phyloP scores from a whole-genome alignment of 2,329 filamentous ascomycete genomes.

The Talaromyces sp. region DNA sequence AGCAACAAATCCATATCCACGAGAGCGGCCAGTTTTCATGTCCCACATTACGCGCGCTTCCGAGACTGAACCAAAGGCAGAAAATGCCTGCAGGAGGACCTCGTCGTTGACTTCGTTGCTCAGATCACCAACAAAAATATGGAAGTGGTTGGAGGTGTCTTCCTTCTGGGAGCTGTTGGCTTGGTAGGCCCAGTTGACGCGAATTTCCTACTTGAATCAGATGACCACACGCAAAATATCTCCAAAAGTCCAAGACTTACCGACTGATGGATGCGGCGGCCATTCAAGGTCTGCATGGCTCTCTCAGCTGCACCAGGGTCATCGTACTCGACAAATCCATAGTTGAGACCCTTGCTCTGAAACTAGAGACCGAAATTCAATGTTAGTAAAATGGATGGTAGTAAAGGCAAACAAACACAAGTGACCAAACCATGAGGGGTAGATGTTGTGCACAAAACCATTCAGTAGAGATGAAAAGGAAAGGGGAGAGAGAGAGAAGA shows the following conservation, averaged over 20 bases:
- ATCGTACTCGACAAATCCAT: constrained; percentile 98
- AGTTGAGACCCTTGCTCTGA: constrained; percentile 94
- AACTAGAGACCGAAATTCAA: constrained; percentile 23
- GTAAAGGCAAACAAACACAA: neutral
- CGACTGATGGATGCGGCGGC: constrained; percentile 88
- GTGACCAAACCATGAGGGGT: neutral
- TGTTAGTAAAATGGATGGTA: neutral
- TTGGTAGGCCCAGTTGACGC: constrained; percentile 99
- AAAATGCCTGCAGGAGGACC: constrained; percentile 87
- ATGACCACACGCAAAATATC: neutral
- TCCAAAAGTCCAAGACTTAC: constrained; percentile 49
- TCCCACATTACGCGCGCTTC: constrained; percentile 99
- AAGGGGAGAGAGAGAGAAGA: neutral
- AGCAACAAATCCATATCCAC: constrained; percentile 95
- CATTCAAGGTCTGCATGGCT: constrained; percentile 95
- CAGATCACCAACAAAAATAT: constrained; percentile 96
- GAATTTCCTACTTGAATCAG: constrained; percentile 68
- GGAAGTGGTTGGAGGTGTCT: constrained; percentile 96
- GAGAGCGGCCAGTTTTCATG: constrained; percentile 98
- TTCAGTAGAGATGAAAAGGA: neutral
- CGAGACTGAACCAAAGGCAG: constrained; percentile 89
- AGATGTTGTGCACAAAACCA: neutral
- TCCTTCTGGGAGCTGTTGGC: constrained; percentile 92
- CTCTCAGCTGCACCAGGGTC: constrained; percentile 94
- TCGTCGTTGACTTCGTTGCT: constrained; percentile 99